A percentile compares a stretch with the other conserved stretches of the same genome.
phyloP scores from a whole-genome alignment of 2,329 filamentous ascomycete species.

The Cladosporium sp. region DNA sequence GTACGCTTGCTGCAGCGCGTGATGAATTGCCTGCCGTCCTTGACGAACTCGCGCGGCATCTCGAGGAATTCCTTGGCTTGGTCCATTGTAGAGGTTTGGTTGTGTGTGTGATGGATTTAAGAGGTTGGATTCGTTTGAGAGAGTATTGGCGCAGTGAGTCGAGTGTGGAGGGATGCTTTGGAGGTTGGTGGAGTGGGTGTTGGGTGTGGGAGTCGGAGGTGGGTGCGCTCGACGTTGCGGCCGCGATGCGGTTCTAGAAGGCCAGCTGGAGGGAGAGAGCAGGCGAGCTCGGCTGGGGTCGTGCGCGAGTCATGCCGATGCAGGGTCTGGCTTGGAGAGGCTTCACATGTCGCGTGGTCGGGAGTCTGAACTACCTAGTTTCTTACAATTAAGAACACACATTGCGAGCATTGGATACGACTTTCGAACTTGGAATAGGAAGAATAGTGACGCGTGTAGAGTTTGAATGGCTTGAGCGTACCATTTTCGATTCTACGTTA shows the following conservation, averaged over 20 bases:
- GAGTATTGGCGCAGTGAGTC: neutral
- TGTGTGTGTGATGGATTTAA: neutral
- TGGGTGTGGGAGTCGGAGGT: neutral
- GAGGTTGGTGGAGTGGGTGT: neutral
- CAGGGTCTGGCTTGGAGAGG: neutral
- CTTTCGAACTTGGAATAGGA: too few relatives aligned
- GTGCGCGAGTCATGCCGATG: neutral
- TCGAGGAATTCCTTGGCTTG: constrained; percentile 66
- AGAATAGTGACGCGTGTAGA: too few relatives aligned
- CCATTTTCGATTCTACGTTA: too few relatives aligned
- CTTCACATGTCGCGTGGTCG: neutral
- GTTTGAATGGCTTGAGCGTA: too few relatives aligned
- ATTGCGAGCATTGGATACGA: too few relatives aligned
- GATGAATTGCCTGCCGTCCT: constrained; percentile 45
- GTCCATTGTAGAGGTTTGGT: constrained; percentile 37
- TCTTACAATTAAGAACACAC: too few relatives aligned
- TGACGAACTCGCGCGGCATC: constrained; percentile 58
- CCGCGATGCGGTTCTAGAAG: neutral
- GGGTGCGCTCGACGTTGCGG: neutral
- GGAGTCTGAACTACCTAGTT: too few relatives aligned
- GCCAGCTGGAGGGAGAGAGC: neutral
- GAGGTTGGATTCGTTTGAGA: neutral
- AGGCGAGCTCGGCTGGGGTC: neutral
- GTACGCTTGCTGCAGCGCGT: constrained; percentile 45
- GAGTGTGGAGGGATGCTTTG: neutral